These are phyloP conservation scores for Aspergillus saccharolyticus DNA, from an alignment of 495 filamentous ascomycete genomes.

Conservation along the genomic window DNA sequence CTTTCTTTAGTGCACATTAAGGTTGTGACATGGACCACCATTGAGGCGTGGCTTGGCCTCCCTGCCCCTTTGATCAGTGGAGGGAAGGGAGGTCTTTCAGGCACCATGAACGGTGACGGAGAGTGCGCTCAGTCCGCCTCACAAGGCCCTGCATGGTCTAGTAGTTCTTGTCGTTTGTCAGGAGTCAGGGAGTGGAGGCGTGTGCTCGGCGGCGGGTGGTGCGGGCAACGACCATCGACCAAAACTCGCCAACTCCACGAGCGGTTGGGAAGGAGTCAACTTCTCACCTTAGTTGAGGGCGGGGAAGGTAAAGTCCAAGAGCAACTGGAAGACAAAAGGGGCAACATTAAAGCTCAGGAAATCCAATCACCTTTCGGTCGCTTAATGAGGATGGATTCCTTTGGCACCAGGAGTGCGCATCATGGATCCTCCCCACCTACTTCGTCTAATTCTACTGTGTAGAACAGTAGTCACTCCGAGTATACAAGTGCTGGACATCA, in stretches of 20 bases:
- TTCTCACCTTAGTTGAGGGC: too few relatives aligned
- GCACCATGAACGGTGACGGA: not conserved
- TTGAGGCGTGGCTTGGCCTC: not conserved
- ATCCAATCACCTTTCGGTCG: not conserved
- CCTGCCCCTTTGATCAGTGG: not conserved
- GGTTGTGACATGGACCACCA: constrained; percentile 1
- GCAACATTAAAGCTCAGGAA: not conserved
- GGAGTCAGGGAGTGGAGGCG: too few relatives aligned
- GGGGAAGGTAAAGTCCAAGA: not conserved
- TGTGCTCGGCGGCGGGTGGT: not conserved
- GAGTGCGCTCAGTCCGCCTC: constrained; percentile 10
- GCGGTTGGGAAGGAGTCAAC: not conserved
- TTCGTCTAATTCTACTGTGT: too few relatives aligned
- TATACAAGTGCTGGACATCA: too few relatives aligned
- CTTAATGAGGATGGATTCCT: not conserved
- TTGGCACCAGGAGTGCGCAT: not conserved
- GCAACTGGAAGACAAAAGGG: not conserved
- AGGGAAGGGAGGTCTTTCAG: constrained; percentile 2
- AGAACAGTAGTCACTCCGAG: too few relatives aligned
- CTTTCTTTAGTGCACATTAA: not conserved
- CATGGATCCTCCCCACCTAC: not conserved
- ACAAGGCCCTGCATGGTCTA: not conserved
- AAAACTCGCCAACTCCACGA: constrained; percentile 1
- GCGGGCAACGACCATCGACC: not conserved
- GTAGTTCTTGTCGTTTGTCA: too few relatives aligned